Percentiles rank a stretch among this genome's conserved stretches.
Evolutionary conservation across 371 early-diverging fungal species (phyloP).

Genomic region (Rhizomucor pusillus): DNA sequence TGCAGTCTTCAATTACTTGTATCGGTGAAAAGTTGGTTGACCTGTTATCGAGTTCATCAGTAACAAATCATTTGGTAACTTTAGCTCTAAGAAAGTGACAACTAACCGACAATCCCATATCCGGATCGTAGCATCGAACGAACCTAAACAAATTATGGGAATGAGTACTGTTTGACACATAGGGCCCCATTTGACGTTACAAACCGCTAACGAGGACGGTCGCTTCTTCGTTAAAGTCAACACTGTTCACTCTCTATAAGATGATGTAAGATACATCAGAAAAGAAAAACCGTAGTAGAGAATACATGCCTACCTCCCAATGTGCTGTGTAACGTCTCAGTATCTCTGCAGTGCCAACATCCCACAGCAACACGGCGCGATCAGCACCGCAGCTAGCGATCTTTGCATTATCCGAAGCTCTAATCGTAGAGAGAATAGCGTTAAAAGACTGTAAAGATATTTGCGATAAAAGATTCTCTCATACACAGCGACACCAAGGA

Average conservation of each 20-base stretch:
- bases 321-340: slow-evolving; percentile 82
- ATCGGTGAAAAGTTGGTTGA: slow-evolving; percentile 71
- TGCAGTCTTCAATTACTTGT: slow-evolving; percentile 83
- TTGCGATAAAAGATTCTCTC: neutral
- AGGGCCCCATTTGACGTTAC: no score
- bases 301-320: slow-evolving; percentile 54
- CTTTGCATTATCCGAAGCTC: slow-evolving; percentile 72
- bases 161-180: no score
- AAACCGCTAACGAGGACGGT: slow-evolving; percentile 76
- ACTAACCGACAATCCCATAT: slow-evolving; percentile 84
- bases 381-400: slow-evolving; percentile 87
- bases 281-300: neutral
- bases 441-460: neutral
- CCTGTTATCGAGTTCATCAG: slow-evolving; percentile 22
- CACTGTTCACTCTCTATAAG: slow-evolving; percentile 72
- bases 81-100: neutral
- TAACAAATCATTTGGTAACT: neutral
- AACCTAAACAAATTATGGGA: slow-evolving; percentile 52
- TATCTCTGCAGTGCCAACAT: slow-evolving; percentile 73
- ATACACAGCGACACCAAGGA: slow-evolving; percentile 77
- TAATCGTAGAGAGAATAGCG: slow-evolving; percentile 10
- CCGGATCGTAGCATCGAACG: slow-evolving; percentile 87
- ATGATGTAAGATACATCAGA: neutral
- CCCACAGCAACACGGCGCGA: slow-evolving; percentile 81
- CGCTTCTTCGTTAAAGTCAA: slow-evolving; percentile 78